These are phyloP conservation scores for Colletotrichum eremochloae DNA, from an alignment of 2,329 filamentous ascomycete species.

Conservation along the genomic window DNA sequence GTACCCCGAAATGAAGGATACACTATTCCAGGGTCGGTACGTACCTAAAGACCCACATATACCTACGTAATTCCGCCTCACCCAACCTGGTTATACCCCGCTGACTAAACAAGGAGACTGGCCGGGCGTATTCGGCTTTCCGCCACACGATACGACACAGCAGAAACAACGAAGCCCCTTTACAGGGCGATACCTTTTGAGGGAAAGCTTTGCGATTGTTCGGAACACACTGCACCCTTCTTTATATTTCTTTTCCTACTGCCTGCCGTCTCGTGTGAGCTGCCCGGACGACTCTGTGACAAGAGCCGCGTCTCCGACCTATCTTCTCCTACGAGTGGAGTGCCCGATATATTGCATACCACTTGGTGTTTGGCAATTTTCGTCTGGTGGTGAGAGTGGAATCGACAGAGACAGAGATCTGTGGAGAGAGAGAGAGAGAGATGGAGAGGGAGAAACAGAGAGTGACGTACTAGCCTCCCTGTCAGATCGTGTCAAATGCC, in stretches of 20 bases:
- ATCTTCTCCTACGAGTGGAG: too few species aligned
- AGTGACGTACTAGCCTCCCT: neutral
- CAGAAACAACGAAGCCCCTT: conserved; percentile 2
- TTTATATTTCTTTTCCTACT: neutral
- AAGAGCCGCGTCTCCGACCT: neutral
- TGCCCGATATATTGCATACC: neutral
- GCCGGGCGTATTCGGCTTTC: neutral
- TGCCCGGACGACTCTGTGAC: conserved; percentile 19
- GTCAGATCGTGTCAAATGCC: conserved; percentile 29
- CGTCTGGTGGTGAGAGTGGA: too few species aligned
- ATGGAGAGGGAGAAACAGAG: neutral
- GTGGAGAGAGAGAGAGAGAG: neutral
- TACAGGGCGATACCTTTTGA: conserved; percentile 21
- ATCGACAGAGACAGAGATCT: neutral
- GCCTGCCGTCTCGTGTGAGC: neutral
- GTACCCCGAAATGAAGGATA: too few species aligned
- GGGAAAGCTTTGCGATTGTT: conserved; percentile 26
- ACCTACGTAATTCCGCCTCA: neutral
- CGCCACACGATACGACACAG: neutral
- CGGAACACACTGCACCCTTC: neutral
- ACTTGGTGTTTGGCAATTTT: neutral
- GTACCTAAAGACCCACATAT: neutral
- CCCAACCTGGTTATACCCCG: too few species aligned
- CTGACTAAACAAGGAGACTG: neutral
- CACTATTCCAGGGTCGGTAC: neutral